phyloP scores from a whole-genome alignment of 2,329 filamentous ascomycete genomes.

The Dothideomycetes sp. region DNA sequence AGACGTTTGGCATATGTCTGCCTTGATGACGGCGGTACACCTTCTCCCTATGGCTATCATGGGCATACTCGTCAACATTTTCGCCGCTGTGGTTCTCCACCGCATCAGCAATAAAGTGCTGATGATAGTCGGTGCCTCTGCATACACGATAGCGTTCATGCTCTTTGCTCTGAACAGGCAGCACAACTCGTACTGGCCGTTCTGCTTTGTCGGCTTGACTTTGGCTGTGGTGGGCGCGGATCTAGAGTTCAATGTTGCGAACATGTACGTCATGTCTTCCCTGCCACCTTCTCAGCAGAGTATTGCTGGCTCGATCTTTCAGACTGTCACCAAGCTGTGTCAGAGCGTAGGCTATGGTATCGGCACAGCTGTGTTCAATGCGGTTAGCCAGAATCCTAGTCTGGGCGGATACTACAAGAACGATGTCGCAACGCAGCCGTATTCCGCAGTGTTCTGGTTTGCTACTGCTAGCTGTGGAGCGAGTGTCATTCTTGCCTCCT shows the following conservation, averaged over 20 bases:
- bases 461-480: slow-evolving; percentile 32
- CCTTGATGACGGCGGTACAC: slow-evolving; percentile 50
- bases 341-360: slow-evolving; percentile 51
- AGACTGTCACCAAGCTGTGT: slow-evolving; percentile 52
- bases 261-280: slow-evolving; percentile 61
- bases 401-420: slow-evolving; percentile 29
- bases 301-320: slow-evolving; percentile 57
- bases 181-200: slow-evolving; percentile 52
- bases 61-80: slow-evolving; percentile 51
- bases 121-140: slow-evolving; percentile 40
- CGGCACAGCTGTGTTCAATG: slow-evolving; percentile 49
- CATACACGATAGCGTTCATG: slow-evolving; percentile 36
- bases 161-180: slow-evolving; percentile 47
- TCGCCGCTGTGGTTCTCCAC: slow-evolving; percentile 52
- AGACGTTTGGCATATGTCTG: slow-evolving; percentile 37
- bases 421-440: slow-evolving; percentile 35
- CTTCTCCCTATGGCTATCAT: slow-evolving; percentile 55
- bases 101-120: slow-evolving; percentile 53
- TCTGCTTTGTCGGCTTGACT: slow-evolving; percentile 50
- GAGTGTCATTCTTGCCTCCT: slow-evolving; percentile 38
- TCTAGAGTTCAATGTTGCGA: slow-evolving; percentile 59
- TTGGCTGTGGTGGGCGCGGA: slow-evolving; percentile 56
- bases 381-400: slow-evolving; percentile 22
- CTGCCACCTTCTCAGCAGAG: slow-evolving; percentile 53
- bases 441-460: slow-evolving; percentile 42